Conservation (phyloP, 306 rosid genomes). For the Delonix regia region DNA sequence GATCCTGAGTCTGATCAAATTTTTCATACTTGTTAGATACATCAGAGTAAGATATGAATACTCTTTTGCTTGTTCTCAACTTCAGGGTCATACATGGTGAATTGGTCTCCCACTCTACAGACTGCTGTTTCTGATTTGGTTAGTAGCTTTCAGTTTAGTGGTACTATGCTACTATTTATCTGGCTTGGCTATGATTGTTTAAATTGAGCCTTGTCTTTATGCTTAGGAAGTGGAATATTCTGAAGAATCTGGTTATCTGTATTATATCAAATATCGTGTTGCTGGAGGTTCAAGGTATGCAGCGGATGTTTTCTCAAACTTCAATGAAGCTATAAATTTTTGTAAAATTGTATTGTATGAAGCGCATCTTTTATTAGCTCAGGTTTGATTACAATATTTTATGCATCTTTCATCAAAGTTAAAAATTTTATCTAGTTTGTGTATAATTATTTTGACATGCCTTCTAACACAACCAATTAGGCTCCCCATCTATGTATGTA, state of each 20-base stretch:
- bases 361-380: constrained; percentile 19
- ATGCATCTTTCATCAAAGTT: not conserved
- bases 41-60: constrained; percentile 17
- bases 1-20: not conserved
- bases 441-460: not conserved
- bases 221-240: constrained; percentile 93
- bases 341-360: not conserved
- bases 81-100: constrained; percentile 93
- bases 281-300: constrained; percentile 84
- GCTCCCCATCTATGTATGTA: too few relatives aligned
- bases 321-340: not conserved
- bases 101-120: constrained; percentile 95
- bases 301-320: not conserved
- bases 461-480: too few relatives aligned
- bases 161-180: constrained; percentile 16
- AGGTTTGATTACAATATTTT: not conserved
- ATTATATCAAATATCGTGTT: constrained; percentile 86
- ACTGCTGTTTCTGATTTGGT: constrained; percentile 99
- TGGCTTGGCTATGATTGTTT: constrained; percentile 32
- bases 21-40: constrained; percentile 9
- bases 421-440: not conserved
- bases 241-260: constrained; percentile 87
- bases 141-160: constrained; percentile 33
- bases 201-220: constrained; percentile 38
- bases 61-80: constrained; percentile 9